These are phyloP conservation scores for Chrysopogon serrulatus DNA, from an alignment of 176 grass and related monocot species.

Conservation along the genomic window DNA sequence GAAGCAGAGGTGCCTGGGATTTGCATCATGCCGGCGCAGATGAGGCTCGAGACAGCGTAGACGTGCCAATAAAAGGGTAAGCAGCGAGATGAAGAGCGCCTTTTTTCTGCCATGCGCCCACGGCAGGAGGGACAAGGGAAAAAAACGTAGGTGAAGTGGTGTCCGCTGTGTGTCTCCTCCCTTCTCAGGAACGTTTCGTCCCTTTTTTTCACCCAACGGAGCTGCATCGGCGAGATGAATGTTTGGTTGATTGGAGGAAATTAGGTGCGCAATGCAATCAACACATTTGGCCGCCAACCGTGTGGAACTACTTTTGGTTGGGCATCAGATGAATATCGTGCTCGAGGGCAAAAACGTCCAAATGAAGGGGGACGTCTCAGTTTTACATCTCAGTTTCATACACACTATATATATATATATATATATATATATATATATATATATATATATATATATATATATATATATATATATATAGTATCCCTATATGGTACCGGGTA, in stretches of 20 bases:
- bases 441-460: no score
- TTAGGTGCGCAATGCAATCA: not conserved
- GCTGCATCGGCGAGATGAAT: not conserved
- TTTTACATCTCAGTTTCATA: no score
- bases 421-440: no score
- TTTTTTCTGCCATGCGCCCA: not conserved
- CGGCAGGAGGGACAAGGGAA: no score
- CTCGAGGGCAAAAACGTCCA: not conserved
- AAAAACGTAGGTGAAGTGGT: not conserved
- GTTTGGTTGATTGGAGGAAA: not conserved
- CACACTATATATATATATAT: no score
- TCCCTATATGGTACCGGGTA: no score
- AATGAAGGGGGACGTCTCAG: no score
- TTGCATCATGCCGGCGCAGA: not conserved
- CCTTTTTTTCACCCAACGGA: conserved; percentile 1
- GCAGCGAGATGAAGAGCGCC: not conserved
- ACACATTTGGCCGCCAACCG: not conserved
- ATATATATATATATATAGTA: no score
- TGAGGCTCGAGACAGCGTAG: not conserved
- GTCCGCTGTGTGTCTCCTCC: not conserved
- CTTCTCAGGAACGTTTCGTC: conserved; percentile 22
- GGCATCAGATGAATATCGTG: not conserved
- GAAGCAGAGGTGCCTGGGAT: not conserved
- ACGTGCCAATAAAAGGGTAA: conserved; percentile 15
- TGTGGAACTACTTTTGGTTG: not conserved